A percentile compares a stretch with the other conserved stretches of the same genome.
phyloP scores from a whole-genome alignment of 2,329 filamentous ascomycete genomes.

The Diaporthe sp. region DNA sequence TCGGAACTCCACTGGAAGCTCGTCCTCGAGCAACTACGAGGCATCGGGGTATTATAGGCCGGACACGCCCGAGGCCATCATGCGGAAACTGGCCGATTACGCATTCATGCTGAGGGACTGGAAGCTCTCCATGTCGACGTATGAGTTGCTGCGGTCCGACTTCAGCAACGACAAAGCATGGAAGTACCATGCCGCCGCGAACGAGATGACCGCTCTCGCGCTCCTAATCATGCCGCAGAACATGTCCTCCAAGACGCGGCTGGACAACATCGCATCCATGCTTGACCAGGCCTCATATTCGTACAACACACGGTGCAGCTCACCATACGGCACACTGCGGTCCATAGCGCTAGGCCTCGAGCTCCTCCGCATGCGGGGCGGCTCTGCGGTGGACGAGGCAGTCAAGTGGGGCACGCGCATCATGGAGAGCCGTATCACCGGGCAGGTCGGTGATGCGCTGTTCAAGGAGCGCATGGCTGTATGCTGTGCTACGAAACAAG shows the following conservation, averaged over 20 bases:
- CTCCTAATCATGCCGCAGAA: conserved; percentile 82
- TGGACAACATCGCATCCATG: conserved; percentile 87
- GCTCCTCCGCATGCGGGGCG: conserved; percentile 84
- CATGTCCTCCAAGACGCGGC: conserved; percentile 80
- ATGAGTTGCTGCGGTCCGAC: conserved; percentile 89
- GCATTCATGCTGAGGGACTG: conserved; percentile 97
- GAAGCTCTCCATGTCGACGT: conserved; percentile 92
- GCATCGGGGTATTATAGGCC: conserved; percentile 84
- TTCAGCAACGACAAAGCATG: conserved; percentile 97
- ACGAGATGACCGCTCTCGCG: conserved; percentile 94
- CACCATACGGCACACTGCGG: conserved; percentile 84
- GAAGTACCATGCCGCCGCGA: conserved; percentile 92
- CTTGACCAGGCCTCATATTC: conserved; percentile 93
- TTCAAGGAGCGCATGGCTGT: conserved; percentile 88
- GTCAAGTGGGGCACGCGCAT: conserved; percentile 86
- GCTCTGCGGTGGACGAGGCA: conserved; percentile 86
- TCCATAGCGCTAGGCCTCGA: conserved; percentile 83
- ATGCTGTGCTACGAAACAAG: conserved; percentile 83
- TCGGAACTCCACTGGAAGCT: conserved; percentile 70
- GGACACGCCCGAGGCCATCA: conserved; percentile 87
- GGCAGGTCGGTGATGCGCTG: conserved; percentile 82
- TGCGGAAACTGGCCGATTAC: conserved; percentile 95
- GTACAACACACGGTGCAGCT: conserved; percentile 86
- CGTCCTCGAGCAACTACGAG: conserved; percentile 81
- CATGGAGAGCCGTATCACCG: conserved; percentile 83